Evolutionary conservation across 1,284 basidiomycete species (phyloP).

Genomic region (Cystobasidiaceae sp.): DNA sequence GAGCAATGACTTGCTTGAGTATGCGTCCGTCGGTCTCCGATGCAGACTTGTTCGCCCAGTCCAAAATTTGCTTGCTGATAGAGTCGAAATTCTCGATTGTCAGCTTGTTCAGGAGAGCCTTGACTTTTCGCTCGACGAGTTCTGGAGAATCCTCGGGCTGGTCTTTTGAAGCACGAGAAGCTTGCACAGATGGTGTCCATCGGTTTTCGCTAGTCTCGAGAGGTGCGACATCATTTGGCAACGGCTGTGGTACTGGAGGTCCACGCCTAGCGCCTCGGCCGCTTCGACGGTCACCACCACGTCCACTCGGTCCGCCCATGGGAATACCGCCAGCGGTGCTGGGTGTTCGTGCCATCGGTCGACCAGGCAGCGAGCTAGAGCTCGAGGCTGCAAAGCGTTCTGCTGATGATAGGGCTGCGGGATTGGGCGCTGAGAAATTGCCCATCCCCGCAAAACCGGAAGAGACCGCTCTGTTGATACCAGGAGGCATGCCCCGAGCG

Average conservation of each 20-base stretch:
- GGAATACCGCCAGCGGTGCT: conserved; percentile 32
- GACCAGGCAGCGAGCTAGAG: conserved; percentile 17
- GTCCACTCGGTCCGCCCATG: conserved; percentile 38
- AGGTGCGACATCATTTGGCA: conserved; percentile 58
- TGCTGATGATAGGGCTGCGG: conserved; percentile 25
- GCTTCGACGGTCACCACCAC: conserved; percentile 41
- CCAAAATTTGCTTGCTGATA: conserved; percentile 85
- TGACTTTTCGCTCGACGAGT: conserved; percentile 89
- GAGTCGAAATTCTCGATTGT: conserved; percentile 96
- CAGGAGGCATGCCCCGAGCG: conserved; percentile 16
- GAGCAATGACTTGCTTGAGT: conserved; percentile 87
- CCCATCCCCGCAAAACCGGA: conserved; percentile 57
- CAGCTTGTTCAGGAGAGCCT: conserved; percentile 87
- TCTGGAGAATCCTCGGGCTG: conserved; percentile 65
- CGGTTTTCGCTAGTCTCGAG: conserved; percentile 73
- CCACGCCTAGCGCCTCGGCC: conserved; percentile 43
- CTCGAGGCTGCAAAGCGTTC: conserved; percentile 28
- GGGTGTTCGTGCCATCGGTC: conserved; percentile 36
- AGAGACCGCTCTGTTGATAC: conserved; percentile 19
- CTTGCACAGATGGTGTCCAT: conserved; percentile 59
- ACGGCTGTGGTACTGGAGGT: conserved; percentile 35
- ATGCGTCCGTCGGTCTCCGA: conserved; percentile 89
- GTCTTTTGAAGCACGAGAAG: conserved; percentile 14
- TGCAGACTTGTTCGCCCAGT: conserved; percentile 89
- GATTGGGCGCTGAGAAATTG: conserved; percentile 52